Conservation (phyloP, 768 basidiomycete genomes). For the Boletus tylopilopsis region DNA sequence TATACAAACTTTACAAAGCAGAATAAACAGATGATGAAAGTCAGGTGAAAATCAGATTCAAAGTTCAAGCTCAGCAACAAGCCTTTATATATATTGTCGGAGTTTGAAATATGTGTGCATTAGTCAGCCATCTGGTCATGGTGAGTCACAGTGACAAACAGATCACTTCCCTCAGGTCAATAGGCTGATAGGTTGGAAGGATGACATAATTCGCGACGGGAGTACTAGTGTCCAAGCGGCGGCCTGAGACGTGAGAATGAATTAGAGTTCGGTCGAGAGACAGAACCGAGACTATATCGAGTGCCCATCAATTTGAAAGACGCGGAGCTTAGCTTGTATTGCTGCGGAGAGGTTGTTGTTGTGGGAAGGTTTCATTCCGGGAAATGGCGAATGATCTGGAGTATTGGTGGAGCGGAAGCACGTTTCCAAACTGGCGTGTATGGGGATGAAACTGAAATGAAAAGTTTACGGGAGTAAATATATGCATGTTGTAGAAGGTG, state of each 20-base stretch:
- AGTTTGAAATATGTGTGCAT: conserved; percentile 9
- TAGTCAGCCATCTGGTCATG: conserved; percentile 1
- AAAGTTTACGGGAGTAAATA: conserved; percentile 15
- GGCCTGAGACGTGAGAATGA: conserved; percentile 10
- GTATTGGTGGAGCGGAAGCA: conserved; percentile 8
- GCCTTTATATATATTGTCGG: conserved; percentile 14
- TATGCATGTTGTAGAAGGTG: conserved; percentile 25
- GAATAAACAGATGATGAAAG: not conserved
- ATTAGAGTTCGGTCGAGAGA: conserved; percentile 15
- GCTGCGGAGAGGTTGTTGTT: not conserved
- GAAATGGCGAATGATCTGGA: not conserved
- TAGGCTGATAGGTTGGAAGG: too few relatives aligned
- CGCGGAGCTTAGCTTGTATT: conserved; percentile 4
- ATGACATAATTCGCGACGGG: not conserved
- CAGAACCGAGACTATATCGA: not conserved
- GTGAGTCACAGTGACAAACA: not conserved
- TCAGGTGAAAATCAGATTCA: not conserved
- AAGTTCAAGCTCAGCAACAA: not conserved
- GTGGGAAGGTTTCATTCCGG: not conserved
- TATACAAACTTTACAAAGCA: not conserved
- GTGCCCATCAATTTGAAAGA: conserved; percentile 24
- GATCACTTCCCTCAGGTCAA: too few relatives aligned
- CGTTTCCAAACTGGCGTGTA: conserved; percentile 11
- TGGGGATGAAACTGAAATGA: conserved; percentile 8
- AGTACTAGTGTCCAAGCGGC: not conserved